Base-by-base conservation (phyloP, 495 filamentous ascomycete genomes). In the Daldinia caldariorum region DNA sequence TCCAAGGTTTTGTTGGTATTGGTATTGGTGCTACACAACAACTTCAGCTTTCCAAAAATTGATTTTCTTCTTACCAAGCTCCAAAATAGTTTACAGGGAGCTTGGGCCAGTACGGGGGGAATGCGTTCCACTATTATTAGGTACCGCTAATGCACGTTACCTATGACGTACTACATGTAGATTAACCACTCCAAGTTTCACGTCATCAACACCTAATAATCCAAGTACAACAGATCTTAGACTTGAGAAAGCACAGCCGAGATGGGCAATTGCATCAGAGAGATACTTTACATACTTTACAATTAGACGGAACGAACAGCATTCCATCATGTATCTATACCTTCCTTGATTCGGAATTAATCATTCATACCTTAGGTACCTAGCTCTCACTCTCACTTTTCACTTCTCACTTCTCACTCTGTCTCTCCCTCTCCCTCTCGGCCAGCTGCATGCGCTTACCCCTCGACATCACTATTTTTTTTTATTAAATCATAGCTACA, bases 401-500 rank as follows among this genome's bases (percentile, higher is more conserved):
- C n/a, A n/a, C n/a, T n/a, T n/a, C n/a, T n/a, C n/a, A n/a, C n/a
- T n/a, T n/a, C n/a, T n/a, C n/a, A n/a, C 26, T 26, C 26, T 26
- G 26, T 26, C 26, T 26, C 26, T 26, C 26, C 1, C 35, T 31
- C 54, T 53, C 54, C 2, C 39, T 49, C 50, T 20, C 54, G 63
- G 50, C 47, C 26, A 60, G 58, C 63, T 72, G 69, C 69, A 67
- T 72, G 41, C 69, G 60, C 69, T 67, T 59, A 60, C 14, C 41
- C 57, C 43, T 43, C 16, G 14, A 29, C 41, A 45, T 51, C 51
- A 34, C 16, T 20, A 61, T 63, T 45, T 66, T 18, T 60, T 62
- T 51, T 66, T 31, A 63, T 71, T 71, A 45, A 51, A 66, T 71
- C 68, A 71, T 71, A 58, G 58, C 63, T 66, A 66, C 61, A 62